These are phyloP conservation scores for Ustilago hordei DNA, from an alignment of 1,284 basidiomycete genomes.

Conservation along the genomic window DNA sequence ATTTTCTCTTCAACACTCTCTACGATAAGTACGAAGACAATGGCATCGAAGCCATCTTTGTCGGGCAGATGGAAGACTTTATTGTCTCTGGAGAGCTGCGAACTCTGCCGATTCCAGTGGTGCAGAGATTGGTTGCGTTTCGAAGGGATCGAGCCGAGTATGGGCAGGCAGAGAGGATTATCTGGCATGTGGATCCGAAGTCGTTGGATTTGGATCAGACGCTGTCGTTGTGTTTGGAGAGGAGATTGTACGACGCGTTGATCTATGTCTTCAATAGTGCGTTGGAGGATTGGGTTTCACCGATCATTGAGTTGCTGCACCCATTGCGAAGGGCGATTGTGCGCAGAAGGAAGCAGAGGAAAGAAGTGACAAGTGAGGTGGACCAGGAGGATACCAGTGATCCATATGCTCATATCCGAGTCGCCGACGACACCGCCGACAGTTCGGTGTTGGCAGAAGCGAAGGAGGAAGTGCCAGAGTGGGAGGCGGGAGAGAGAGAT, in stretches of 20 bases:
- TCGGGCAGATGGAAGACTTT: conserved; percentile 84
- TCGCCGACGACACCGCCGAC: conserved; percentile 10
- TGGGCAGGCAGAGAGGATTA: conserved; percentile 85
- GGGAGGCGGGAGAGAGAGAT: conserved; percentile 43
- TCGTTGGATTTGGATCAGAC: conserved; percentile 95
- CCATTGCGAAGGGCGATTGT: conserved; percentile 54
- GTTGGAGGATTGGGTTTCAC: conserved; percentile 87
- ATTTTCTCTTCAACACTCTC: conserved; percentile 87
- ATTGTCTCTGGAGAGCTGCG: conserved; percentile 81
- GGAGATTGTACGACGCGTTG: conserved; percentile 90
- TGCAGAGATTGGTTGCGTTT: conserved; percentile 83
- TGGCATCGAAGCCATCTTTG: conserved; percentile 88
- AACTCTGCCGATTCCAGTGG: conserved; percentile 82
- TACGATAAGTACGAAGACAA: conserved; percentile 88
- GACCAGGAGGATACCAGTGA: conserved; percentile 14
- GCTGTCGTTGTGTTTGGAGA: conserved; percentile 83
- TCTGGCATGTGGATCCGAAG: conserved; percentile 94
- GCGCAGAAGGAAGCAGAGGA: conserved; percentile 1
- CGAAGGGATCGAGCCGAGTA: conserved; percentile 81
- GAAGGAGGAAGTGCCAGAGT: conserved; percentile 4
- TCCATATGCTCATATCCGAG: conserved; percentile 32
- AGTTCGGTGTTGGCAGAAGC: not conserved
- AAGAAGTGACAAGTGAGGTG: not conserved
- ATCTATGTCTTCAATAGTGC: conserved; percentile 93
- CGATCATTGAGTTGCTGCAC: conserved; percentile 80